Evolutionary conservation across 805 yeast species (phyloP).

Genomic region (Kluyveromyces dobzhanskii): DNA sequence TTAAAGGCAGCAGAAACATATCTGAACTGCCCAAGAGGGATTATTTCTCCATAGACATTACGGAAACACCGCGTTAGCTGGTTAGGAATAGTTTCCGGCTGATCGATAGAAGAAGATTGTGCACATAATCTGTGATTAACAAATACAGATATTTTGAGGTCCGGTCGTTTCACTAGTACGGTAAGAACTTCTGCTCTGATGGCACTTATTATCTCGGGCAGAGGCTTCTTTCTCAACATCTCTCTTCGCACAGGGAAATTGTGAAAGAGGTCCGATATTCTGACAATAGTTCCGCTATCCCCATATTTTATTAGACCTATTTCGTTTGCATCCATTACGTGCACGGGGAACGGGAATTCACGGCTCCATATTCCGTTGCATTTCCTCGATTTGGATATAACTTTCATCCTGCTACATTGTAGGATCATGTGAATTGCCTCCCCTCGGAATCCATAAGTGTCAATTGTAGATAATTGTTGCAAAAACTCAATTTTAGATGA

Average conservation of each 20-base stretch:
- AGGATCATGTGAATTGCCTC: conserved; percentile 54
- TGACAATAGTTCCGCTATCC: conserved; percentile 15
- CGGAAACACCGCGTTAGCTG: conserved; percentile 2
- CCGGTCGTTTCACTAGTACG: conserved; percentile 14
- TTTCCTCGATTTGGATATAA: conserved; percentile 37
- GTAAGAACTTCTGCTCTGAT: conserved; percentile 17
- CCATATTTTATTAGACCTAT: conserved; percentile 1
- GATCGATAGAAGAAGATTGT: not conserved
- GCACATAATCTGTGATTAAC: no score
- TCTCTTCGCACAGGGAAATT: conserved; percentile 23
- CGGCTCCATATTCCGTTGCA: conserved; percentile 26
- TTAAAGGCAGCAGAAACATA: conserved; percentile 13
- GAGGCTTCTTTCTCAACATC: conserved; percentile 10
- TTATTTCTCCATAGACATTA: conserved; percentile 13
- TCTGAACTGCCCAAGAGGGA: conserved; percentile 14
- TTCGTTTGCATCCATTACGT: conserved; percentile 4
- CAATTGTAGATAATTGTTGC: conserved; percentile 31
- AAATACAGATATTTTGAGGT: not conserved
- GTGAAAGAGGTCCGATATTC: conserved; percentile 16
- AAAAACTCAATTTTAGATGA: conserved; percentile 46
- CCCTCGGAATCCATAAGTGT: conserved; percentile 64
- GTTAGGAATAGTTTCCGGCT: not conserved
- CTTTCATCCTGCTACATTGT: conserved; percentile 36
- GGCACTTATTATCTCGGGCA: conserved; percentile 6
- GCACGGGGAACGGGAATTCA: conserved; percentile 9